Evolutionary conservation across 192 early-diverging fungal species (phyloP), one percentile per base, ranked within the genome.

Genomic region (Coemansia sp.): DNA sequence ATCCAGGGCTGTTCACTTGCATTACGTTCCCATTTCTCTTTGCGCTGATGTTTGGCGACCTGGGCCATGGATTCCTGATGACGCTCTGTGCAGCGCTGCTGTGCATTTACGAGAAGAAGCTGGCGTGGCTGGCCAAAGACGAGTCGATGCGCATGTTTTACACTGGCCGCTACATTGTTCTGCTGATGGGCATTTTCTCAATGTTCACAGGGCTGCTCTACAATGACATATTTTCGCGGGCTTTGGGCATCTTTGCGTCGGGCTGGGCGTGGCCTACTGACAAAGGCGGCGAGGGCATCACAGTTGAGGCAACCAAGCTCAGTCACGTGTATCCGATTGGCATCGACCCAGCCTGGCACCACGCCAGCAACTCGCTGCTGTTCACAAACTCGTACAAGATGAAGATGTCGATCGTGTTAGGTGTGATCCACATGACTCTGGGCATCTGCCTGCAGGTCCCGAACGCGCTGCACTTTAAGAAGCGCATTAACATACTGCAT

Each of bases 321-420:
- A 76, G 78, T n/a, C 70, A 73, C 58, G 69, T 68, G 10, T 96
- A 97, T 71, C 71, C 86, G 1, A 79, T 96, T 55, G 95, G 95
- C 60, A 80, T 97, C 8, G 95, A 97, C 74, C 94, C 94, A 20
- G 88, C 89, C 8, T 99, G 97, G 97, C 91, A 95, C 60, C 88
- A 87, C 38, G 84, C 94, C 9, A 93, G 96, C 46, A 99, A 99
- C 84, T 87, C 79, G 67, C 87, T 99, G 53, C 64, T 98, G 47
- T 99, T 99, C 69, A 86, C 88, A 52, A 99, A 99, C 82, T 97
- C 96, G 54, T 99, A 99, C 86, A 99, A 99, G 86, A 99, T 99
- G 97, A 99, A 99, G 79, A 91, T 93, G 89, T 91, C 94, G 5
- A 88, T 99, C 68, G 85, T 99, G 52, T 60, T 99, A 21, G 97